These are phyloP conservation scores for Curvularia spicifera DNA, from an alignment of 2,329 filamentous ascomycete genomes.

Conservation along the genomic window DNA sequence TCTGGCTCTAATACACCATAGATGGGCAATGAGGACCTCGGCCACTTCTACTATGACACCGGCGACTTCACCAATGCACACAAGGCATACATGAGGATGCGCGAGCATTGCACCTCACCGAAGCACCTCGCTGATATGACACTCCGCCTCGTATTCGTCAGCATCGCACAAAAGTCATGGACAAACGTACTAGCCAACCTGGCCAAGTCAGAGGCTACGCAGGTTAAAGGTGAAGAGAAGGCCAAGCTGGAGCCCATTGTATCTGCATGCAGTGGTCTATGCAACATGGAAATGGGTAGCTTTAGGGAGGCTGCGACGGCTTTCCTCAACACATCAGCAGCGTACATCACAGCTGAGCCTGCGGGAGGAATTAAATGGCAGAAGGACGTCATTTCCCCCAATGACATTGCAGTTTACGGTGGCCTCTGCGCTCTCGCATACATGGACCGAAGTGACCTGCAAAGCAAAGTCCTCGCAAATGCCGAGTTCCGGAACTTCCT, in stretches of 20 bases:
- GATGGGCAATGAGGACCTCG: slow-evolving; percentile 96
- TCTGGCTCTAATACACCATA: slow-evolving; percentile 47
- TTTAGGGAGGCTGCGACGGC: slow-evolving; percentile 71
- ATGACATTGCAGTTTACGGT: slow-evolving; percentile 91
- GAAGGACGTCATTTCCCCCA: slow-evolving; percentile 76
- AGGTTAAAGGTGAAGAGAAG: slow-evolving; percentile 64
- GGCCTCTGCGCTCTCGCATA: slow-evolving; percentile 88
- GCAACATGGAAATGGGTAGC: slow-evolving; percentile 62
- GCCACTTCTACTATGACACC: slow-evolving; percentile 78
- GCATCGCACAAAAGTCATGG: slow-evolving; percentile 81
- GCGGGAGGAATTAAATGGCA: slow-evolving; percentile 63
- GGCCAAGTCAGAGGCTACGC: slow-evolving; percentile 61
- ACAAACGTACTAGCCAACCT: slow-evolving; percentile 67
- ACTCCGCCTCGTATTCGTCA: slow-evolving; percentile 76
- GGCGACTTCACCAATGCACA: slow-evolving; percentile 75
- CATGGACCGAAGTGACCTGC: slow-evolving; percentile 80
- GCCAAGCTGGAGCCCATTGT: slow-evolving; percentile 69
- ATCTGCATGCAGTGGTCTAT: slow-evolving; percentile 65
- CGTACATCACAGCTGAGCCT: slow-evolving; percentile 50
- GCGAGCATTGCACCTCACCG: slow-evolving; percentile 83
- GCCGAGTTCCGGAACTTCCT: slow-evolving; percentile 86
- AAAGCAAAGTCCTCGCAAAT: slow-evolving; percentile 79
- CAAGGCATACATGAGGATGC: slow-evolving; percentile 84
- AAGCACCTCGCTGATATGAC: slow-evolving; percentile 85
- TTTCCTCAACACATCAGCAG: slow-evolving; percentile 70